Evolutionary conservation across 257 asterid genomes (phyloP), one percentile per base, ranked within the genome.

Genomic region (Solanum gandarillasii): DNA sequence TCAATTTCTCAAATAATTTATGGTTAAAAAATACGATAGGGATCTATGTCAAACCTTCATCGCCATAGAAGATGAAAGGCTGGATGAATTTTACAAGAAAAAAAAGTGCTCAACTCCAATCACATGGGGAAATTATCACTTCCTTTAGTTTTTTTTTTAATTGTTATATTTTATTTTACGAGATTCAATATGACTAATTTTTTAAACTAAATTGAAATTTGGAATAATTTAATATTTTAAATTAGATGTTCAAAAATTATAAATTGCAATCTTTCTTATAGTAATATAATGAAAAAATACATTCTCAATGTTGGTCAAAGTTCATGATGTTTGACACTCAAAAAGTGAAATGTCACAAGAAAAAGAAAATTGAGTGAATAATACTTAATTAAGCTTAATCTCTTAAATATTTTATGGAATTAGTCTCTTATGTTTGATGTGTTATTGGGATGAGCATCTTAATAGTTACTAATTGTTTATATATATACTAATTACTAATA

Each of bases 321-420:
- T 60, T 60, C 1, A 23, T 60, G 2, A 9, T 60, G 0, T 60
- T 21, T 60, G 12, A 21, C 29, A 3, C 27, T 8, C 2, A 3
- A 9, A 58, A 58, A 58, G 0, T 21, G 10, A 21, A 21, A 8
- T 1, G 1, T 9, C 0, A 6, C 6, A 2, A 60, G 6, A 4
- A 9, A 60, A 21, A 60, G 4, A 60, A 2, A 60, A 60, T 16
- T 8, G 12, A 9, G 5, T 9, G 27, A 8, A 4, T 21, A 60
- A 60, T 60, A 9, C 68, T 8, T 60, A 60, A 21, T 9, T 60
- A 23, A 76, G 23, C 58, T n/a, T 12, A 27, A 13, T 78, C 14
- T 78, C 9, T 25, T 34, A 41, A 78, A 41, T 41, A 27, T 4
- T 41, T 41, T 31, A 25, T 31, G 62, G 16, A 20, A 2, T 20